Conservation (phyloP, 2,329 filamentous ascomycete species). For the Sporothrix mexicana region DNA sequence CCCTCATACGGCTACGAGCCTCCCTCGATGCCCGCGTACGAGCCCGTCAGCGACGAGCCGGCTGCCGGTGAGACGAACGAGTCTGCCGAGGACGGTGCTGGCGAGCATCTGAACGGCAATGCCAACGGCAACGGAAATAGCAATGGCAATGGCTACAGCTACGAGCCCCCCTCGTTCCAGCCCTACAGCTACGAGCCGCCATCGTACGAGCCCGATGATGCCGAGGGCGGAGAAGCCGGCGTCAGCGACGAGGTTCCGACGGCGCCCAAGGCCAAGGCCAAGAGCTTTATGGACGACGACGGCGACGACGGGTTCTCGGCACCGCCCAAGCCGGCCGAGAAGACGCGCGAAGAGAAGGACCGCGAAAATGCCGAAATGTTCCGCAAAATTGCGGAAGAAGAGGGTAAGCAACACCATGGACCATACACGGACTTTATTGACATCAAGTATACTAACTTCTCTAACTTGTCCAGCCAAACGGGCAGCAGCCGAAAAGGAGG, state of each 20-base stretch:
- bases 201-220: constrained; percentile 59
- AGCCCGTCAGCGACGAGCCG: constrained; percentile 33
- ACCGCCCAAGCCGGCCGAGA: constrained; percentile 54
- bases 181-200: constrained; percentile 64
- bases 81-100: constrained; percentile 36
- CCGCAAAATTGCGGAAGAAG: constrained; percentile 78
- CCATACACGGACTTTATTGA: neutral
- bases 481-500: constrained; percentile 57
- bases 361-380: constrained; percentile 85
- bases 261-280: constrained; percentile 69
- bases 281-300: constrained; percentile 81
- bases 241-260: constrained; percentile 47
- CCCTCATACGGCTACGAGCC: constrained; percentile 60
- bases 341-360: constrained; percentile 72
- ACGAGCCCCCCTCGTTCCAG: constrained; percentile 68
- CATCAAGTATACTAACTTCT: constrained; percentile 28
- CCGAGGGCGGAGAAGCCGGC: constrained; percentile 49
- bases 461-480: constrained; percentile 62
- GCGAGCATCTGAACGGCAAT: constrained; percentile 24
- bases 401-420: constrained; percentile 57
- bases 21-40: constrained; percentile 48
- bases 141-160: constrained; percentile 52
- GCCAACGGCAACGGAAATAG: constrained; percentile 40
- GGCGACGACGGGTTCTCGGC: constrained; percentile 77
- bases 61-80: neutral